Evolutionary conservation across 2,329 filamentous ascomycete species (phyloP).

Genomic region (Exophiala sideris): DNA sequence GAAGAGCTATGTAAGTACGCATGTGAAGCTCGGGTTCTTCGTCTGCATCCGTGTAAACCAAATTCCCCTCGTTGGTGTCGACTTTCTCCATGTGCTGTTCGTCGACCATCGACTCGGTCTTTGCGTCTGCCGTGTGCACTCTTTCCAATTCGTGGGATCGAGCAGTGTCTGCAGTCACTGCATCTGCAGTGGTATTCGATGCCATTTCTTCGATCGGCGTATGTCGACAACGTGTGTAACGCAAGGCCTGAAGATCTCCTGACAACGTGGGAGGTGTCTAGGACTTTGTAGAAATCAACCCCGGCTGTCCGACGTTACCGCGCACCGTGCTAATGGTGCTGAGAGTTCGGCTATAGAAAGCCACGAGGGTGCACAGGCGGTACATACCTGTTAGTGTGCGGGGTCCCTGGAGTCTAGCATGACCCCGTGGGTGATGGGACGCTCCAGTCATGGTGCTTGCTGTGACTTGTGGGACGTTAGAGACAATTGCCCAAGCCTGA

Average conservation of each 20-base stretch:
- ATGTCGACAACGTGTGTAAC: neutral
- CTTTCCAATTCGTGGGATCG: neutral
- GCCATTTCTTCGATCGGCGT: neutral
- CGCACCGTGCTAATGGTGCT: neutral
- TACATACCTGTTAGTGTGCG: too few species aligned
- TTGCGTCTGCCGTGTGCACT: neutral
- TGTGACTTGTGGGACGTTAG: too few species aligned
- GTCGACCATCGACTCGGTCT: neutral
- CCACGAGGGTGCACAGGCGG: too few species aligned
- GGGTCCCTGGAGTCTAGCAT: too few species aligned
- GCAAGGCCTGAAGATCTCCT: neutral
- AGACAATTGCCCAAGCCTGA: too few species aligned
- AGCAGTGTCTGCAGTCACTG: neutral
- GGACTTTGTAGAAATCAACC: neutral
- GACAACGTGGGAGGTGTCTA: neutral
- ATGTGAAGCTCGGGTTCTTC: slow-evolving; percentile 25
- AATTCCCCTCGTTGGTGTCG: slow-evolving; percentile 9
- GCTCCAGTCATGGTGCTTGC: too few species aligned
- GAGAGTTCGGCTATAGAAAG: too few species aligned
- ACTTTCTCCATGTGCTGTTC: slow-evolving; percentile 19
- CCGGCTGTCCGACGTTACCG: neutral
- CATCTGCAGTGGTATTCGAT: neutral
- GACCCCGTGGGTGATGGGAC: too few species aligned
- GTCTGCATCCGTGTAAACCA: slow-evolving; percentile 19
- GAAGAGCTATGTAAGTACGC: slow-evolving; percentile 22